Evolutionary conservation across 1,284 basidiomycete species (phyloP), one percentile per base, ranked within the genome.

Genomic region (Agaricales sp.): DNA sequence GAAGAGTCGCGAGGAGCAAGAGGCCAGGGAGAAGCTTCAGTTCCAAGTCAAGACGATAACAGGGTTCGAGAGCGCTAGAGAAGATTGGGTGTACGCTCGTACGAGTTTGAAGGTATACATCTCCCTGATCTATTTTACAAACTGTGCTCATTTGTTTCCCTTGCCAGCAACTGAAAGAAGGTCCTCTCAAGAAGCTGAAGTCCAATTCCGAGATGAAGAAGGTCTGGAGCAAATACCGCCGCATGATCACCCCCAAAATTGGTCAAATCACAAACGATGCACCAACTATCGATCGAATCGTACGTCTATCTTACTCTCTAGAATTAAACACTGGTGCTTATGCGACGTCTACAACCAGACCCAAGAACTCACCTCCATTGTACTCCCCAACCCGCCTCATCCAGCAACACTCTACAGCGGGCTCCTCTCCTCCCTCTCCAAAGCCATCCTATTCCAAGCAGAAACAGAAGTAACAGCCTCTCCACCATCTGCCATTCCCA

Each of bases 391-490:
- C 8, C 53, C 65, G 51, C 57, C 70, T 52, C 71, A 67, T 54
- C 69, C 65, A 19, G 64, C 60, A 55, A 61, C 64, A 6, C 68
- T 83, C 11, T 95, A 94, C 64, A 67, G 74, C 45, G 90, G 92
- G 55, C 75, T 87, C 14, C 76, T 95, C 20, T 94, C 90, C 20
- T 88, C 93, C 18, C 75, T 96, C 19, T 73, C 90, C 48, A 99
- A 98, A 62, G 75, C 83, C 30, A 80, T 99, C 51, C 80, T 98
- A 43, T 76, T 88, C 26, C 96, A 98, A 70, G 93, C 94, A 4
- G 93, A 97, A 67, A 87, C 85, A 0, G 95, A 99, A 65, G 91
- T 97, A 3, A 82, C 88, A 1, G 92, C 92, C 2, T 90, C 94
- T 64, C 82, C 88, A 57, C 80, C 82, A 30, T 87, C 86, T 6